phyloP scores from a whole-genome alignment of 1,284 basidiomycete genomes.

The Trichosporon asahii region DNA sequence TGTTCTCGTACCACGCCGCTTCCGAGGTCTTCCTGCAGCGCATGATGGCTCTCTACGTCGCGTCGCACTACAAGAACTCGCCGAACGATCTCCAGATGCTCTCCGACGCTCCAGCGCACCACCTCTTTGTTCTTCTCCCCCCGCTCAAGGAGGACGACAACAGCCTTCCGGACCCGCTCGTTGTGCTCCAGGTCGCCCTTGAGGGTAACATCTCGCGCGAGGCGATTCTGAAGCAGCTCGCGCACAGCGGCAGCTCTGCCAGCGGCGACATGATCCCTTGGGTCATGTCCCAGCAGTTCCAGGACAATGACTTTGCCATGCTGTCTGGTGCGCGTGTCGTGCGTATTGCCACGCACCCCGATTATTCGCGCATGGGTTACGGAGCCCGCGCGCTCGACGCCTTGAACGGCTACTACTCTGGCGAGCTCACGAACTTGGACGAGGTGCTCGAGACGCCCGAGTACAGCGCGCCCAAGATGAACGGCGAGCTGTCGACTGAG shows the following conservation, averaged over 20 bases:
- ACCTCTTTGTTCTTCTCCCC: constrained; percentile 91
- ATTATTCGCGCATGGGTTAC: constrained; percentile 97
- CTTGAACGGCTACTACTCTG: constrained; percentile 85
- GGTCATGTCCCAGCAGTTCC: constrained; percentile 87
- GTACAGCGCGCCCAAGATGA: constrained; percentile 25
- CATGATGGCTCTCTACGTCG: constrained; percentile 97
- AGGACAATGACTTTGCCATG: constrained; percentile 90
- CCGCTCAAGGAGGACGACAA: constrained; percentile 83
- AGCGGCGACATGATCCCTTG: constrained; percentile 98
- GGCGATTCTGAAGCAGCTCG: constrained; percentile 81
- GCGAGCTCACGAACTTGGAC: constrained; percentile 85
- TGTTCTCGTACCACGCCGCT: constrained; percentile 96
- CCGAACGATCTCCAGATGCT: constrained; percentile 97
- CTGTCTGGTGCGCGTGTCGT: constrained; percentile 90
- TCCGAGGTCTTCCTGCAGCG: constrained; percentile 95
- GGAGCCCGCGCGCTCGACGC: constrained; percentile 86
- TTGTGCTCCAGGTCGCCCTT: constrained; percentile 90
- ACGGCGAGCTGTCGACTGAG: constrained; percentile 64
- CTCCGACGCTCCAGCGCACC: constrained; percentile 94
- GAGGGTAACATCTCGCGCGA: constrained; percentile 90
- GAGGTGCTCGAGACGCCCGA: constrained; percentile 54
- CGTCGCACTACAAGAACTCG: constrained; percentile 98
- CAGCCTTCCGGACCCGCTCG: constrained; percentile 85
- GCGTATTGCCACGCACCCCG: constrained; percentile 93
- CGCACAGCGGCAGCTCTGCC: constrained; percentile 51